phyloP scores from a whole-genome alignment of 768 basidiomycete species.

The Boletellus sp. region DNA sequence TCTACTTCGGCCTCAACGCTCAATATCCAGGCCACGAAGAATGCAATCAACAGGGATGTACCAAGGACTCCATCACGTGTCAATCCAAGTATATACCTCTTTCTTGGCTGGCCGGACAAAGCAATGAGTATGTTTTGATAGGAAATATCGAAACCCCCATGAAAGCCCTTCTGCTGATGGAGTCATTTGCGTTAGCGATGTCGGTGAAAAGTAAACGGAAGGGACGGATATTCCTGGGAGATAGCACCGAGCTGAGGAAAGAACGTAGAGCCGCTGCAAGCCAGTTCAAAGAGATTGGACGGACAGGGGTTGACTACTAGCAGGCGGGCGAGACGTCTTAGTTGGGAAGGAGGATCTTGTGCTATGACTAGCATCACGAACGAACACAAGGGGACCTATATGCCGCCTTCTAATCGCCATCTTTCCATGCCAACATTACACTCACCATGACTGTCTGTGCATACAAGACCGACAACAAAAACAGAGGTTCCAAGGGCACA shows the following conservation, averaged over 20 bases:
- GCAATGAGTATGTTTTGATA: slow-evolving; percentile 1
- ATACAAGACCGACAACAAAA: background rate
- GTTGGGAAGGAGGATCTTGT: background rate
- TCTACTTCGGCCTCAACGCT: slow-evolving; percentile 1
- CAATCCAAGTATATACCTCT: slow-evolving; percentile 8
- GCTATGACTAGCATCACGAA: background rate
- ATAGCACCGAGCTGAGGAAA: slow-evolving; percentile 14
- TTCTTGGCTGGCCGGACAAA: background rate
- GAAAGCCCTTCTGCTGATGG: slow-evolving; percentile 16
- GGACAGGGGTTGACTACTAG: background rate
- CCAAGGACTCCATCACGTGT: slow-evolving; percentile 5
- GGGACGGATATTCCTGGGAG: slow-evolving; percentile 21
- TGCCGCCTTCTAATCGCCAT: no score
- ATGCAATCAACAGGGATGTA: background rate
- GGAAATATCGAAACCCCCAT: slow-evolving; percentile 19
- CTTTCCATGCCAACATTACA: background rate
- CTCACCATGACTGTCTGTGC: background rate
- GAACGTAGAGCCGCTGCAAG: background rate
- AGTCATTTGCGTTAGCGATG: slow-evolving; percentile 19
- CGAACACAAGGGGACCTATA: no score
- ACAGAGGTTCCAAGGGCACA: background rate
- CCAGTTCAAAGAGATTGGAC: background rate
- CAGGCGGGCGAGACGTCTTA: background rate
- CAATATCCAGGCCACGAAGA: background rate
- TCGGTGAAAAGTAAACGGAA: slow-evolving; percentile 23